A percentile compares a stretch with the other conserved stretches of the same genome.
Evolutionary conservation across 257 asterid species (phyloP).

Genomic region (Ligustrum vulgare): DNA sequence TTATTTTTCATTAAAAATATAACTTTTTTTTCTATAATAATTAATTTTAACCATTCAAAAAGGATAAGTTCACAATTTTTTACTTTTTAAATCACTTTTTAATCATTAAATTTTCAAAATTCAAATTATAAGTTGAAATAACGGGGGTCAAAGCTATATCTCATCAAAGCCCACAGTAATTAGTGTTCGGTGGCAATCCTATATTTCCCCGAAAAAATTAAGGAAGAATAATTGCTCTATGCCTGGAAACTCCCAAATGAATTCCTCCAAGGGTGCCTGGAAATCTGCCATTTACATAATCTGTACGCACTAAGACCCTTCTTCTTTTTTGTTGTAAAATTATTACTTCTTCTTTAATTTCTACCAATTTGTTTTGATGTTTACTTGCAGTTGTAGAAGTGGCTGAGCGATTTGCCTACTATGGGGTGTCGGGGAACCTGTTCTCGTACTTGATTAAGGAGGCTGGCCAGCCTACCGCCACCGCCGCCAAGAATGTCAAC

Average conservation of each 20-base stretch:
- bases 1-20: too few species aligned
- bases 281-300: not conserved
- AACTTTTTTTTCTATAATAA: too few species aligned
- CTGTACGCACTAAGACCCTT: not conserved
- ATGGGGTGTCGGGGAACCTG: constrained; percentile 59
- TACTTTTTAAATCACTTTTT: too few species aligned
- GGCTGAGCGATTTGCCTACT: constrained; percentile 65
- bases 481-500: constrained; percentile 70
- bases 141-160: too few species aligned
- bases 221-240: not conserved
- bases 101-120: too few species aligned
- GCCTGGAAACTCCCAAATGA: not conserved
- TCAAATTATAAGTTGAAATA: too few species aligned
- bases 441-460: constrained; percentile 54
- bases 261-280: not conserved
- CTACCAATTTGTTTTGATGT: not conserved
- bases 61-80: too few species aligned
- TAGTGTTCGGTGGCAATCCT: not conserved
- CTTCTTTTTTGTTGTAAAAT: not conserved
- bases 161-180: not conserved
- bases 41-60: too few species aligned
- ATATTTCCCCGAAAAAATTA: not conserved
- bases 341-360: not conserved
- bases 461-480: constrained; percentile 53
- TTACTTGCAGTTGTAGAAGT: constrained; percentile 53